These are phyloP conservation scores for Castanopsis chinensis DNA, from an alignment of 306 rosid genomes.

Conservation along the genomic window DNA sequence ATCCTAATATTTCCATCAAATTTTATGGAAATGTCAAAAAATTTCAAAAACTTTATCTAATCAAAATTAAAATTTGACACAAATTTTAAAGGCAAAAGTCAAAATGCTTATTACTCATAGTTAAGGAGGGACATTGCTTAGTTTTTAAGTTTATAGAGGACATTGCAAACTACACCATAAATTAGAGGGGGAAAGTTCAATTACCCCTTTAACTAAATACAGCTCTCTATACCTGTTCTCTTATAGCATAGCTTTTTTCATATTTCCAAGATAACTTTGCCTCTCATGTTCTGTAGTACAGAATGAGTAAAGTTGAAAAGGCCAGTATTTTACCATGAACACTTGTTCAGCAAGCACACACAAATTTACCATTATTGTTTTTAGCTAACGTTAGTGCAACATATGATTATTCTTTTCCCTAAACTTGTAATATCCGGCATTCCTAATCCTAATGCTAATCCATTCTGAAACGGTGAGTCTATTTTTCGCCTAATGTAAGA, in stretches of 20 bases:
- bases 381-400: background rate
- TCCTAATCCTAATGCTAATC: background rate
- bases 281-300: background rate
- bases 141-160: too few relatives aligned
- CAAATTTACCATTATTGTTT: background rate
- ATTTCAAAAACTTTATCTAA: too few relatives aligned
- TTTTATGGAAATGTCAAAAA: too few relatives aligned
- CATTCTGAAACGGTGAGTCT: background rate
- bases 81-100: too few relatives aligned
- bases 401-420: background rate
- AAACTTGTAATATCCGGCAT: background rate
- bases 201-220: background rate
- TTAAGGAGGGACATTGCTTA: too few relatives aligned
- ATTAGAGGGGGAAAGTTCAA: too few relatives aligned
- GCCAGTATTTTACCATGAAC: background rate
- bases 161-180: too few relatives aligned
- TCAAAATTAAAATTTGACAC: too few relatives aligned
- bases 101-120: too few relatives aligned
- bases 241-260: background rate
- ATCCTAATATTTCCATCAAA: too few relatives aligned
- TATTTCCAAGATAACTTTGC: background rate
- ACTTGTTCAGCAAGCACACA: background rate
- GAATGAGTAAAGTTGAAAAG: background rate
- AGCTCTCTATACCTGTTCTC: background rate
- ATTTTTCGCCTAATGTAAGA: constrained; percentile 12